Percentiles rank a stretch among this genome's conserved stretches.
Evolutionary conservation across 306 rosid species (phyloP).

Genomic region (Fragaria nilgerrensis): DNA sequence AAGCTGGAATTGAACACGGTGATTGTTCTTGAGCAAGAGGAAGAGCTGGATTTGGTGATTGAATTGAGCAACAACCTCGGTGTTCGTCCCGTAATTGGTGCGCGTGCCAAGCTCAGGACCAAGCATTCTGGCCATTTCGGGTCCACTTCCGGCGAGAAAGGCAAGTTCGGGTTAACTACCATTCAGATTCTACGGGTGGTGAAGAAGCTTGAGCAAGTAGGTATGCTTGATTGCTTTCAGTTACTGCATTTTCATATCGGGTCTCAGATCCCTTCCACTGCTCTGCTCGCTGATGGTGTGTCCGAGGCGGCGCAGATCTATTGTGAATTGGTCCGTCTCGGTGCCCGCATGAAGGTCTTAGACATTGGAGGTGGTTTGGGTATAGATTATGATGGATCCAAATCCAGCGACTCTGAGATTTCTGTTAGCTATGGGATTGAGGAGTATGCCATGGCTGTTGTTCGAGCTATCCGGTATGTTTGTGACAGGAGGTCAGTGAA

Average conservation of each 20-base stretch:
- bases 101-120: slow-evolving; percentile 81
- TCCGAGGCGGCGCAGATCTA: slow-evolving; percentile 87
- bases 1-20: slow-evolving; percentile 69
- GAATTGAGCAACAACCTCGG: slow-evolving; percentile 62
- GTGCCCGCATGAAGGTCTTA: slow-evolving; percentile 70
- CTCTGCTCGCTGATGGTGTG: slow-evolving; percentile 65
- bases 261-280: slow-evolving; percentile 74
- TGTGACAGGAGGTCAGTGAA: slow-evolving; percentile 63
- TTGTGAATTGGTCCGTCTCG: slow-evolving; percentile 82
- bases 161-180: slow-evolving; percentile 81
- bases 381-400: slow-evolving; percentile 83
- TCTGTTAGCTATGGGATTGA: slow-evolving; percentile 67
- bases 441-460: slow-evolving; percentile 81
- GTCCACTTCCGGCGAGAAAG: slow-evolving; percentile 85
- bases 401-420: slow-evolving; percentile 60
- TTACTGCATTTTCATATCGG: slow-evolving; percentile 90
- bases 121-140: slow-evolving; percentile 90
- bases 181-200: slow-evolving; percentile 65
- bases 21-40: slow-evolving; percentile 83
- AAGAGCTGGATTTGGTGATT: slow-evolving; percentile 73
- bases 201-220: slow-evolving; percentile 56
- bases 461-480: slow-evolving; percentile 45
- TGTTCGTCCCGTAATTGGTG: slow-evolving; percentile 71
- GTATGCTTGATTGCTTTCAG: slow-evolving; percentile 80
- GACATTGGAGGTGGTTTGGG: slow-evolving; percentile 95